Base-by-base conservation (phyloP, 2,329 filamentous ascomycete species). In the Capronia epimyces region DNA sequence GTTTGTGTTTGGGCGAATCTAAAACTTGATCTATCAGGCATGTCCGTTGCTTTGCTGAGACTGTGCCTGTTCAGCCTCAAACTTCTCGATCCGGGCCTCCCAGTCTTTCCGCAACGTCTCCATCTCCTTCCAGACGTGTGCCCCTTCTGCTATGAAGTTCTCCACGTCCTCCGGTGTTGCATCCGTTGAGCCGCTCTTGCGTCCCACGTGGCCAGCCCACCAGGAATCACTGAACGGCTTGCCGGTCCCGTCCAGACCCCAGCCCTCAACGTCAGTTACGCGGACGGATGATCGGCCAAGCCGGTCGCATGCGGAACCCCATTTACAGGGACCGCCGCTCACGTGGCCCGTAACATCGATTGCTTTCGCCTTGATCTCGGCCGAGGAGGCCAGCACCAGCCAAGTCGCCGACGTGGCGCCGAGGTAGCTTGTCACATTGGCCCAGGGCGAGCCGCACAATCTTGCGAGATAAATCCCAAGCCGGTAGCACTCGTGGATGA, bases 391-490 rank as follows among this genome's bases (percentile, higher is more conserved):
- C 10, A 97, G 78, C 0, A 85, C 81, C 5, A 95, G 71, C 85
- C 87, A 96, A 20, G 86, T 83, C 3, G 87, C 79, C 0, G 89
- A 81, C 42, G 78, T 78, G 6, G 90, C 88, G 36, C 86, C 90
- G 16, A 79, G 77, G 71, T 95, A 95, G 0, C 83, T 76, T n/a
- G 77, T 78, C 43, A 87, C 76, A 0, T 80, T 76, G 67, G 97
- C 91, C 93, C 93, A 98, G 9, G 87, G 87, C 2, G 87, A 94
- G 43, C 93, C 93, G 21, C 89, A 66, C 73, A 79, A 82, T 57
- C 91, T 86, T 12, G 82, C 81, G 13, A 95, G 52, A 43, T 57
- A 57, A 34, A 60, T 58, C 3, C 48, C 52, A 1, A 62, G 52
- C 1, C 51, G 37, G 20, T 62, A 60, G 20, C 32, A 50, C 20